Evolutionary conservation across 345 rosid species (phyloP), one percentile per base, ranked within the genome.

Genomic region (Acer campestre): DNA sequence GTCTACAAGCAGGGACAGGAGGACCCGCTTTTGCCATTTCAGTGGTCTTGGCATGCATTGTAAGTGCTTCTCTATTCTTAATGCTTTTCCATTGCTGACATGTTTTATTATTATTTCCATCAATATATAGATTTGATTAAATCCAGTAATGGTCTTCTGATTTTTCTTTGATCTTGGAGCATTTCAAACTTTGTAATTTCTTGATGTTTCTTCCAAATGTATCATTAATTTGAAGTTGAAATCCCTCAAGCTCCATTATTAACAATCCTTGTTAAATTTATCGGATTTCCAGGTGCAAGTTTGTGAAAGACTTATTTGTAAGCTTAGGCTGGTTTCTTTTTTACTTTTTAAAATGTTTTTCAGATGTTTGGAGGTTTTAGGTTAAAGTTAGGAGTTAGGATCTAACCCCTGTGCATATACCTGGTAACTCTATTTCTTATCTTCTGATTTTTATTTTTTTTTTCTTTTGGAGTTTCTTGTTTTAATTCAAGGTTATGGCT

Each of bases 21-120:
- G 80, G 90, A 65, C 77, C 98, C 0, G 94, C 90, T 83, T 95
- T 95, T 74, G 99, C 98, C 70, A 89, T 95, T 55, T 93, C 98
- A 1, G 82, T 92, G 51, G 92, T 93, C 75, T 81, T 95, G 79
- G 97, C 99, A 2, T 95, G 94, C 68, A 86, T 95, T 81, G 99
- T 95, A 85, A 56, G 97, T 86, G 16, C 44, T 80, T 56, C 29
- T 84, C 53, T 72, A 51, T 62, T 20, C 68, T 65, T 48, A 65
- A 59, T 42, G 46, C 8, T 68, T 49, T 74, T 67, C 70, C 20
- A 64, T 22, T 27, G 20, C 16, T 51, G 63, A 22, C 70, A 61
- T 74, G 17, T 61, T 68, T 59, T 53, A 10, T 51, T 53, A 1
- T 71, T 40, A 58, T 58, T n/a, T 68, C 38, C 38, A 35, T 6